A percentile compares a stretch with the other conserved stretches of the same genome.
These are phyloP conservation scores for Penicillium manginii DNA, from an alignment of 495 filamentous ascomycete genomes.

Conservation along the genomic window DNA sequence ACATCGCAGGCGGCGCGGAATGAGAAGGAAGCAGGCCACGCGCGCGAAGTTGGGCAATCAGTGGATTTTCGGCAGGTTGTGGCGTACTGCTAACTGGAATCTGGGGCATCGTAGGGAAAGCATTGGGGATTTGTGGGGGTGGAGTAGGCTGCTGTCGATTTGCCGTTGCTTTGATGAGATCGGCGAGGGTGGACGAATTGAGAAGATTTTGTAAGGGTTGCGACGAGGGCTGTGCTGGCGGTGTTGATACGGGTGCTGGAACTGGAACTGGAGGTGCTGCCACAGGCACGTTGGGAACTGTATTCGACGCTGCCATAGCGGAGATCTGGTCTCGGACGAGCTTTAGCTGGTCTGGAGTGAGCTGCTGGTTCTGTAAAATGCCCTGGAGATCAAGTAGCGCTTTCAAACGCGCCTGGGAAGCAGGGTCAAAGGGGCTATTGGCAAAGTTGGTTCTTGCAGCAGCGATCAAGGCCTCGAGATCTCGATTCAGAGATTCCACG, in stretches of 20 bases:
- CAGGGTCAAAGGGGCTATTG: slow-evolving; percentile 70
- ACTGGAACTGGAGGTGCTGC: slow-evolving; percentile 29
- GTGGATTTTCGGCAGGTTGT: slow-evolving; percentile 43
- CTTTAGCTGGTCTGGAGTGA: slow-evolving; percentile 79
- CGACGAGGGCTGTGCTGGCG: slow-evolving; percentile 38
- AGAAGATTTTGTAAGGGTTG: slow-evolving; percentile 49
- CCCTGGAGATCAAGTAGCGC: slow-evolving; percentile 84
- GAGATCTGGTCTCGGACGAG: slow-evolving; percentile 79
- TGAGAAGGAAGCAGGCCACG: slow-evolving; percentile 51
- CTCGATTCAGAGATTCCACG: slow-evolving; percentile 76
- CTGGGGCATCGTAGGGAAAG: slow-evolving; percentile 30
- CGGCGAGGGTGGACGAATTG: slow-evolving; percentile 52
- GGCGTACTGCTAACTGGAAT: slow-evolving; percentile 33
- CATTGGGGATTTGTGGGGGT: slow-evolving; percentile 36
- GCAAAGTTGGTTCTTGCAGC: slow-evolving; percentile 71
- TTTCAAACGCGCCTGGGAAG: slow-evolving; percentile 75
- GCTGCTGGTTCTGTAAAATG: slow-evolving; percentile 75
- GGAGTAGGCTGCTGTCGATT: slow-evolving; percentile 47
- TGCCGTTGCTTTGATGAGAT: slow-evolving; percentile 53
- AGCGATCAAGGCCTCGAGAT: slow-evolving; percentile 76
- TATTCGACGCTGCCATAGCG: not conserved
- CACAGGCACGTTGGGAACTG: slow-evolving; percentile 27
- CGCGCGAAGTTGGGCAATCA: slow-evolving; percentile 50
- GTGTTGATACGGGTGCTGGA: slow-evolving; percentile 35
- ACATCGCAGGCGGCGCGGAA: slow-evolving; percentile 31